Evolutionary conservation across 352 stramenopile genomes (phyloP), one percentile per base, ranked within the genome.

Genomic region (Peronospora belbahrii): DNA sequence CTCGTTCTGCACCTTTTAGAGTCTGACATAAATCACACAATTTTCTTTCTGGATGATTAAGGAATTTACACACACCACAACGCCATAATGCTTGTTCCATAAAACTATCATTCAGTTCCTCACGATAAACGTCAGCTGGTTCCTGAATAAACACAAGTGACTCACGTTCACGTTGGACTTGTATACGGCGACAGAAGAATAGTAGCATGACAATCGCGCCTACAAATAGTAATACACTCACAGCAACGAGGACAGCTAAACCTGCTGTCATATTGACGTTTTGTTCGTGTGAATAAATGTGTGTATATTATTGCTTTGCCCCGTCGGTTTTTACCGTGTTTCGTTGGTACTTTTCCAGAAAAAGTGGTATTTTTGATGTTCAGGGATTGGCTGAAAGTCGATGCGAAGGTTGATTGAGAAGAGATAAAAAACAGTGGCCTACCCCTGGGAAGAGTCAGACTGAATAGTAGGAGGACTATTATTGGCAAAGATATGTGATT

Each of bases 21-120:
- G 75, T 94, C 51, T 93, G 82, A 52, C 85, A 96, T 48, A 95
- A 51, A 41, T 89, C 81, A 66, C 85, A 96, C 37, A 78, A 59
- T 43, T 85, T 83, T 27, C 75, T 70, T 27, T 86, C 73, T 6
- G 82, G 79, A 37, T 88, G 70, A 54, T 96, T 96, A 17, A 85
- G 74, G 57, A 96, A 96, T n/a, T 82, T 78, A 53, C 83, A 96
- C 1, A 95, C 79, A 17, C 65, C 69, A 51, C 85, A 96, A n/a
- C 69, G 65, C 85, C 85, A 96, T 10, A 90, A 59, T 43, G 76
- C 70, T 32, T 85, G 67, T 49, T 90, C 75, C 54, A 83, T 80
- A 43, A 83, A 85, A 42, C 74, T 84, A 59, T 90, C 79, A 18
- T 85, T 84, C n/a, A 90, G 74, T 44, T 90, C 74, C 41, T 90